phyloP scores from a whole-genome alignment of 2,329 filamentous ascomycete species.

The Pochonia chlamydosporia region DNA sequence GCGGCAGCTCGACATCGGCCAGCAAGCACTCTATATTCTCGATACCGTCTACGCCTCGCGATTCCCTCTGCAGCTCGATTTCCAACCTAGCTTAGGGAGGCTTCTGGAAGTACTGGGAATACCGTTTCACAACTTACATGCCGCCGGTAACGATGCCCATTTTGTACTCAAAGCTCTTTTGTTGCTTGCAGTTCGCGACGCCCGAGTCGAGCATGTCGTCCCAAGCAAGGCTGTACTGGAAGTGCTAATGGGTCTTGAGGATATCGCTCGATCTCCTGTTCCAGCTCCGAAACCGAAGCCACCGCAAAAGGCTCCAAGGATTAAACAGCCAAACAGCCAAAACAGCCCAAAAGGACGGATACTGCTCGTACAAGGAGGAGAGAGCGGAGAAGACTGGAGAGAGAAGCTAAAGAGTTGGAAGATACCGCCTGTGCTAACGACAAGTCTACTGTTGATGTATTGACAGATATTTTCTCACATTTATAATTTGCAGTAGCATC shows the following conservation, averaged over 20 bases:
- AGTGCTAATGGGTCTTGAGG: slow-evolving; percentile 1
- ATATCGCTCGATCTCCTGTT: background rate
- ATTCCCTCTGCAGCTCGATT: background rate
- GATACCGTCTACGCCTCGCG: background rate
- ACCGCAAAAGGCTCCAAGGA: background rate
- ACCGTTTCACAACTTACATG: background rate
- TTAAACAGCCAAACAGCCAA: background rate
- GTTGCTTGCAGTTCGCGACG: background rate
- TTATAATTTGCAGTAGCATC: background rate
- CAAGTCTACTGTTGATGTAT: background rate
- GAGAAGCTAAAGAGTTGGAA: background rate
- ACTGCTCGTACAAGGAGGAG: background rate
- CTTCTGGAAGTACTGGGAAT: background rate
- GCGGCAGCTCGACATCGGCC: background rate
- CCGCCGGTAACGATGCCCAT: background rate
- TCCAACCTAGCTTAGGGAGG: background rate
- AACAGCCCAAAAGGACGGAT: background rate
- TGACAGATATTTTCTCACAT: too few relatives aligned
- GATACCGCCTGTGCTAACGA: background rate
- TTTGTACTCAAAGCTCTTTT: slow-evolving; percentile 1
- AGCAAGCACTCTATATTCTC: background rate
- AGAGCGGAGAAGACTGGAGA: background rate
- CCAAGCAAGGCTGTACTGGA: slow-evolving; percentile 1
- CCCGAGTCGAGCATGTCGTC: background rate
- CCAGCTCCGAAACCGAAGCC: background rate